Evolutionary conservation across 2,329 filamentous ascomycete species (phyloP).

Genomic region (Stachybotrys elegans): DNA sequence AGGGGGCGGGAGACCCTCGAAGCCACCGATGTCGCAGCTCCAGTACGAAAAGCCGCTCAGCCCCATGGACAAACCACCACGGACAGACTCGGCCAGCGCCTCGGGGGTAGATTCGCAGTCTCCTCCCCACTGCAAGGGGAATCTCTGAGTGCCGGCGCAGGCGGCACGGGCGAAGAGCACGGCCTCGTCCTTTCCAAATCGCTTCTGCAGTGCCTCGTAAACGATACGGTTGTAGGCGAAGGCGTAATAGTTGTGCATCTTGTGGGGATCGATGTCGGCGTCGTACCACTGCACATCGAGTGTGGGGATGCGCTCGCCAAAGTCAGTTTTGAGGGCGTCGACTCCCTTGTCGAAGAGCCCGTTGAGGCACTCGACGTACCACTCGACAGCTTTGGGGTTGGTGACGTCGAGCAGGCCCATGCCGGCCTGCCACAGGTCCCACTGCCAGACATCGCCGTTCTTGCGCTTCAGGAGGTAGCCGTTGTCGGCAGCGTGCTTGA

Average conservation of each 20-base stretch:
- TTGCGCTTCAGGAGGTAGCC: constrained; percentile 66
- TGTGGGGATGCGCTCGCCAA: constrained; percentile 66
- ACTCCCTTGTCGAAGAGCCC: constrained; percentile 64
- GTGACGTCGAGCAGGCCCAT: constrained; percentile 74
- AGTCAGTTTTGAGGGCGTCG: constrained; percentile 71
- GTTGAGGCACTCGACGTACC: constrained; percentile 59
- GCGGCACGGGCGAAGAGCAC: constrained; percentile 63
- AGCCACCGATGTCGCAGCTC: constrained; percentile 67
- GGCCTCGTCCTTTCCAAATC: constrained; percentile 48
- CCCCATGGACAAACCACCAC: constrained; percentile 59
- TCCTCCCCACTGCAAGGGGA: constrained; percentile 68
- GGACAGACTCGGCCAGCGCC: constrained; percentile 66
- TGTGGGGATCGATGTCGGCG: constrained; percentile 48
- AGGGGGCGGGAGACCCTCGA: constrained; percentile 62
- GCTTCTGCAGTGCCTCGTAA: constrained; percentile 57
- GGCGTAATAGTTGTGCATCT: constrained; percentile 77
- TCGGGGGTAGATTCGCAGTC: constrained; percentile 71
- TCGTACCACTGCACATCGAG: constrained; percentile 63
- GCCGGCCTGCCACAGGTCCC: constrained; percentile 73
- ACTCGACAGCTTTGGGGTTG: constrained; percentile 61
- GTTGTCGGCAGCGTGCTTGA: constrained; percentile 57
- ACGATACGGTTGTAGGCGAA: constrained; percentile 68
- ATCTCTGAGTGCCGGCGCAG: constrained; percentile 63
- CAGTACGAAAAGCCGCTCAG: constrained; percentile 63
- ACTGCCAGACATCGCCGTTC: constrained; percentile 68